These are phyloP conservation scores for Drosera capensis DNA, from an alignment of 148 eudicot species.

Conservation along the genomic window DNA sequence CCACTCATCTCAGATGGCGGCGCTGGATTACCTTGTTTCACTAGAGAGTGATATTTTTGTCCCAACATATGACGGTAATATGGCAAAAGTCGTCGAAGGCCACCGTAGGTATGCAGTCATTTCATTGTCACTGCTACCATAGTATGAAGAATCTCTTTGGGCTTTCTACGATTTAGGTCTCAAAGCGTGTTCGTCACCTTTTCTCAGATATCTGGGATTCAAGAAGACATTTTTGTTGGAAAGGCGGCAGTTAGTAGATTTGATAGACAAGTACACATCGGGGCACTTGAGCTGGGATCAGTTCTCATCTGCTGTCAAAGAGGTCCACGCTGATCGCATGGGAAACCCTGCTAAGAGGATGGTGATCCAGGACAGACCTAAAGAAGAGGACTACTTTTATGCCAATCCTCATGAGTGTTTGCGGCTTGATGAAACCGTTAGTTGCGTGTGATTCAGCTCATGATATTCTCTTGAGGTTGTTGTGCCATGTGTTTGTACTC, in stretches of 20 bases:
- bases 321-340: slow-evolving; percentile 56
- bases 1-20: slow-evolving; percentile 81
- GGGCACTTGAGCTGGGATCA: slow-evolving; percentile 79
- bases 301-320: slow-evolving; percentile 74
- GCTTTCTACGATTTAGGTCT: background rate
- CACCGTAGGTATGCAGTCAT: slow-evolving; percentile 44
- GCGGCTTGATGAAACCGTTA: slow-evolving; percentile 25
- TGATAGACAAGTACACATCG: slow-evolving; percentile 60
- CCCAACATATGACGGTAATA: slow-evolving; percentile 72
- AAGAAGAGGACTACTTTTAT: slow-evolving; percentile 93
- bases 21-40: slow-evolving; percentile 66
- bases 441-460: slow-evolving; percentile 16
- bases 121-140: background rate
- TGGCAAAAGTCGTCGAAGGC: slow-evolving; percentile 82
- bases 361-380: slow-evolving; percentile 78
- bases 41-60: slow-evolving; percentile 71
- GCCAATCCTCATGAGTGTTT: slow-evolving; percentile 92
- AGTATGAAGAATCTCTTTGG: background rate
- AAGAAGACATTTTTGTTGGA: slow-evolving; percentile 77
- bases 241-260: slow-evolving; percentile 59
- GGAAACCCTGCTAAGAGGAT: slow-evolving; percentile 62
- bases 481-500: slow-evolving; percentile 3
- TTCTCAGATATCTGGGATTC: slow-evolving; percentile 68
- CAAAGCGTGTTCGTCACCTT: background rate
- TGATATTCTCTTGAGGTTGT: background rate